Conservation (phyloP, 805 yeast species). For the Cyberlindnera amylophila region DNA sequence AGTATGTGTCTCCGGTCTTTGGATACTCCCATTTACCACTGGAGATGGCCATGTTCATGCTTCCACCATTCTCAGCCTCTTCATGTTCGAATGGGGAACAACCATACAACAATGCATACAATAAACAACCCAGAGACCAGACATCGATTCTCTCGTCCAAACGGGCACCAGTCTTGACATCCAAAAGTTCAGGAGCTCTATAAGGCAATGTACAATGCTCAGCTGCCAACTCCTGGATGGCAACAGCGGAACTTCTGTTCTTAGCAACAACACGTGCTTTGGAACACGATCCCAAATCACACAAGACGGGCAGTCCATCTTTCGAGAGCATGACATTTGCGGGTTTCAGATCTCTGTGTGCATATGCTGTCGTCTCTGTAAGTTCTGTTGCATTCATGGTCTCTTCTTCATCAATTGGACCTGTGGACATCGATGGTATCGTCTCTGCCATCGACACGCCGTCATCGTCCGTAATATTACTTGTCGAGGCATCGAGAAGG, state of each 20-base stretch:
- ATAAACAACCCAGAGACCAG: slow-evolving; percentile 87
- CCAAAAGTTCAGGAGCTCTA: slow-evolving; percentile 86
- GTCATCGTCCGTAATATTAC: slow-evolving; percentile 7
- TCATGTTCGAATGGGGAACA: slow-evolving; percentile 85
- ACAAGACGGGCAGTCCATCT: slow-evolving; percentile 72
- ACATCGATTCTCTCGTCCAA: slow-evolving; percentile 78
- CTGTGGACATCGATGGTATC: slow-evolving; percentile 28
- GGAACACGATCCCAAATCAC: slow-evolving; percentile 80
- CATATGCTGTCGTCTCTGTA: slow-evolving; percentile 60
- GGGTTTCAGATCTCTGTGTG: slow-evolving; percentile 87
- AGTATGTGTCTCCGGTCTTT: slow-evolving; percentile 35
- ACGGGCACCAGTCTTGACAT: slow-evolving; percentile 61
- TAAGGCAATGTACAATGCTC: slow-evolving; percentile 85
- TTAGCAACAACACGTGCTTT: slow-evolving; percentile 53
- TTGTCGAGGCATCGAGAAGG: slow-evolving; percentile 8
- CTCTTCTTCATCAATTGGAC: slow-evolving; percentile 31
- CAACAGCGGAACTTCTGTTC: slow-evolving; percentile 66
- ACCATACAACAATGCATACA: slow-evolving; percentile 74
- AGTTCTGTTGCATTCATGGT: slow-evolving; percentile 46
- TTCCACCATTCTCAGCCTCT: slow-evolving; percentile 79
- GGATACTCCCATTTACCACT: slow-evolving; percentile 45
- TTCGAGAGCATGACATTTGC: slow-evolving; percentile 80
- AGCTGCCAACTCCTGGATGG: slow-evolving; percentile 74
- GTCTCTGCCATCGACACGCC: slow-evolving; percentile 19
- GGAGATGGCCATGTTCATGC: slow-evolving; percentile 68